Evolutionary conservation across 2,329 filamentous ascomycete species (phyloP).

Genomic region (Nemania sp.): DNA sequence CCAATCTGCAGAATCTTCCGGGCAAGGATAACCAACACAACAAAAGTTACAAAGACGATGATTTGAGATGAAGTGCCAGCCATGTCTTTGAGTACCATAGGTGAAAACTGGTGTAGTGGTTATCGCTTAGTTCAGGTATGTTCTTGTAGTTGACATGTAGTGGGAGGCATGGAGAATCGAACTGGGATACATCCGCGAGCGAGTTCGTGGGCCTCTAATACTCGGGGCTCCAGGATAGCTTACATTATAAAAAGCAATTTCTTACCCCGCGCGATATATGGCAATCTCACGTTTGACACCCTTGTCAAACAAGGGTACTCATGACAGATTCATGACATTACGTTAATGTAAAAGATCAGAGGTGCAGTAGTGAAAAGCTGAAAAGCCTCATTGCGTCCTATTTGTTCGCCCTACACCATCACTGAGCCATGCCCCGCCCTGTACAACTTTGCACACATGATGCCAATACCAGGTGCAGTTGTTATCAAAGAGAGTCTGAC

Average conservation of each 20-base stretch:
- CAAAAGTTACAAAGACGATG: background rate
- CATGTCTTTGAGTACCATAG: too few relatives aligned
- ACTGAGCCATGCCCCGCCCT: too few relatives aligned
- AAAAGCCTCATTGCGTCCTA: slow-evolving; percentile 5
- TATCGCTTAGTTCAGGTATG: background rate
- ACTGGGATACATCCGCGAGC: background rate
- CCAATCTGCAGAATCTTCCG: slow-evolving; percentile 12
- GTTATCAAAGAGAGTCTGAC: slow-evolving; percentile 3
- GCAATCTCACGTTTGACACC: too few relatives aligned
- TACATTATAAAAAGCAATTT: background rate
- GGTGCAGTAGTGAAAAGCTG: background rate
- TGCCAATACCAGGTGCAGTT: background rate
- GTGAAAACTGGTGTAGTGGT: background rate
- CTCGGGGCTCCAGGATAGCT: background rate
- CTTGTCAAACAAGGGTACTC: too few relatives aligned
- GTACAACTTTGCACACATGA: background rate
- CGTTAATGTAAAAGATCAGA: background rate
- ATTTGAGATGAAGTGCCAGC: slow-evolving; percentile 4
- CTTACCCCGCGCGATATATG: background rate
- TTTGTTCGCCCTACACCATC: slow-evolving; percentile 2
- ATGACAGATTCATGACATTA: too few relatives aligned
- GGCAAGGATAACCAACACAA: slow-evolving; percentile 5
- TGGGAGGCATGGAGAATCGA: slow-evolving; percentile 4
- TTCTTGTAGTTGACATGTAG: background rate
- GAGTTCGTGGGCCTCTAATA: background rate